phyloP scores from a whole-genome alignment of 176 grass and related monocot genomes.

The Miscanthus lutarioriparius region DNA sequence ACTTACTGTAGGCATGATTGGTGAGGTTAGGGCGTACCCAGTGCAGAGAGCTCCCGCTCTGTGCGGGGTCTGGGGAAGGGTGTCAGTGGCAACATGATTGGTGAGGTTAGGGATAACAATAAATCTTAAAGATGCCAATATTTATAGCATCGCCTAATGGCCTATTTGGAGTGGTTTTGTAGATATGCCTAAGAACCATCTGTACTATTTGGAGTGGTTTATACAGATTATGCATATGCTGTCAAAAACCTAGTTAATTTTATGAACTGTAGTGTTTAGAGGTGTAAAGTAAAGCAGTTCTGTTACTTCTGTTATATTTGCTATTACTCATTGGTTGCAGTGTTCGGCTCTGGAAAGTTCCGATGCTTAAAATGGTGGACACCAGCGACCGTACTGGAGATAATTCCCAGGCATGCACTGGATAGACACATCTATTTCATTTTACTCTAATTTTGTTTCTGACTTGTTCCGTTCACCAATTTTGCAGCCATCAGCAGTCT shows the following conservation, averaged over 20 bases:
- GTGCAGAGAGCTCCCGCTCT: too few relatives aligned
- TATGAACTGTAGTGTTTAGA: neutral
- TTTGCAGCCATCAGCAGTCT: conserved; percentile 74
- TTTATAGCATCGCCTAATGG: neutral
- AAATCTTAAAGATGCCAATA: conserved; percentile 3
- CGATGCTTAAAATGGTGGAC: conserved; percentile 66
- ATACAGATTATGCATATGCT: neutral
- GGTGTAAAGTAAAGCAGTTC: neutral
- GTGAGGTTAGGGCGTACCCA: neutral
- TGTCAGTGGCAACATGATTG: too few relatives aligned
- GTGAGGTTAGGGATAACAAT: neutral
- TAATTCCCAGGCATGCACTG: conserved; percentile 55
- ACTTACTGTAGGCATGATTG: neutral
- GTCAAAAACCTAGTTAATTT: neutral
- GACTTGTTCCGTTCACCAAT: conserved; percentile 31
- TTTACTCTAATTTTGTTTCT: conserved; percentile 29
- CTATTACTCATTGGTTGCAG: conserved; percentile 46
- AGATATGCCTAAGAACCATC: conserved; percentile 5
- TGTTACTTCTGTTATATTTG: neutral
- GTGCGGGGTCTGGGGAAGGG: too few relatives aligned
- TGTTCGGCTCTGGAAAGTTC: conserved; percentile 85
- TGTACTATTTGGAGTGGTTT: conserved; percentile 25
- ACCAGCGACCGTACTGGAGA: conserved; percentile 45
- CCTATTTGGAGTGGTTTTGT: neutral
- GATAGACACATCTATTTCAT: neutral